Conservation (phyloP, 495 filamentous ascomycete species). For the Penicillium manginii region DNA sequence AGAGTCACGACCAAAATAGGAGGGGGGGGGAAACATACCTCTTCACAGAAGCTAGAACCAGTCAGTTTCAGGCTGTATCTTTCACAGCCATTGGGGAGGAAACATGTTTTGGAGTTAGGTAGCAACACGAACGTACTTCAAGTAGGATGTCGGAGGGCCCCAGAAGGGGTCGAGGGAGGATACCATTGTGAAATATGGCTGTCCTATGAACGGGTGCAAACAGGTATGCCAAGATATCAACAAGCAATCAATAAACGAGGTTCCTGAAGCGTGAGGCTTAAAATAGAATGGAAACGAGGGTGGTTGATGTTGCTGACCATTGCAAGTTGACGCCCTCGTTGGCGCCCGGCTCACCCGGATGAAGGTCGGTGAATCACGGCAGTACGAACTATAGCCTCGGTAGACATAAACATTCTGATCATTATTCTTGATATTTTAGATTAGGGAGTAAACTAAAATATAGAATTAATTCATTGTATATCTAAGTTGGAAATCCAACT, state of each 20-base stretch:
- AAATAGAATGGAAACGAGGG: neutral
- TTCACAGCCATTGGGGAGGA: neutral
- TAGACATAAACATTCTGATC: no score
- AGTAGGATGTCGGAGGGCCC: constrained; percentile 35
- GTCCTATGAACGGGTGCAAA: neutral
- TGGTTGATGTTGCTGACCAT: no score
- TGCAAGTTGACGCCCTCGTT: neutral
- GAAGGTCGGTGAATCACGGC: neutral
- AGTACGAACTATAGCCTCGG: neutral
- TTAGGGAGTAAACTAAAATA: no score
- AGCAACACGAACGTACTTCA: constrained; percentile 28
- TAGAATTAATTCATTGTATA: no score
- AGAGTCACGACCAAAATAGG: neutral
- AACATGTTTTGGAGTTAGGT: neutral
- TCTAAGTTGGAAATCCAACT: no score
- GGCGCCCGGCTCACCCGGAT: neutral
- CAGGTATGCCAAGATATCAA: neutral
- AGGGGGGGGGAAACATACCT: constrained; percentile 18
- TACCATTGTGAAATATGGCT: neutral
- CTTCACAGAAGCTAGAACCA: constrained; percentile 36
- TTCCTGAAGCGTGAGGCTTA: neutral
- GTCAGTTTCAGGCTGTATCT: constrained; percentile 9
- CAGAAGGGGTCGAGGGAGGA: constrained; percentile 25
- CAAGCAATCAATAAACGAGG: neutral
- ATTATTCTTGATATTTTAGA: no score